Evolutionary conservation across 257 asterid genomes (phyloP).

Genomic region (Parsonsia alboflavescens): DNA sequence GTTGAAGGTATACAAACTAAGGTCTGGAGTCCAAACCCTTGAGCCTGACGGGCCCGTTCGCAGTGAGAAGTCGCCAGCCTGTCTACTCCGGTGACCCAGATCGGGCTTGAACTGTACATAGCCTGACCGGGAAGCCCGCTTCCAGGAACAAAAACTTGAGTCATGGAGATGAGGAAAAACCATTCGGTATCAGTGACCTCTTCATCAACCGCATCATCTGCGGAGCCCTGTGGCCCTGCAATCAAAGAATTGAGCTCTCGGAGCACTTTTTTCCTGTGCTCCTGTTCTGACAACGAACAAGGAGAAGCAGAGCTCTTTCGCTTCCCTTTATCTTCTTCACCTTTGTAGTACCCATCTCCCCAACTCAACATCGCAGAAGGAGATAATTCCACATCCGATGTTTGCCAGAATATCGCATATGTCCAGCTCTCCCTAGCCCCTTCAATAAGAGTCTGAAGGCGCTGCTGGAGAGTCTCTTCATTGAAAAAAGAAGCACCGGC

Average conservation of each 20-base stretch:
- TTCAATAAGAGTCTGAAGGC: slow-evolving; percentile 63
- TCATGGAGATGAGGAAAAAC: slow-evolving; percentile 84
- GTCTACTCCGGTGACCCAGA: slow-evolving; percentile 69
- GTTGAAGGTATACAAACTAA: slow-evolving; percentile 66
- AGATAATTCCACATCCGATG: slow-evolving; percentile 41
- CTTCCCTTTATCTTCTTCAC: slow-evolving; percentile 52
- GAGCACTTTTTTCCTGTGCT: slow-evolving; percentile 63
- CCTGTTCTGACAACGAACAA: slow-evolving; percentile 43
- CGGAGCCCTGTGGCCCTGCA: slow-evolving; percentile 39
- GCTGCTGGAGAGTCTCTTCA: slow-evolving; percentile 74
- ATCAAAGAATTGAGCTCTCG: slow-evolving; percentile 73
- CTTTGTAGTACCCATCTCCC: slow-evolving; percentile 88
- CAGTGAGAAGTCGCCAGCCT: slow-evolving; percentile 46
- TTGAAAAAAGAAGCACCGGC: slow-evolving; percentile 30
- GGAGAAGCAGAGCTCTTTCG: slow-evolving; percentile 36
- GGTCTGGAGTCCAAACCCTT: slow-evolving; percentile 61
- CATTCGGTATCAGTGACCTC: slow-evolving; percentile 90
- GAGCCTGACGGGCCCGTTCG: slow-evolving; percentile 73
- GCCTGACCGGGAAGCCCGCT: slow-evolving; percentile 90
- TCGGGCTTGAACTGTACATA: slow-evolving; percentile 46
- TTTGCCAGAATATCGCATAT: slow-evolving; percentile 90
- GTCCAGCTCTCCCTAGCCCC: slow-evolving; percentile 79
- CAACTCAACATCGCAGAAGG: slow-evolving; percentile 47
- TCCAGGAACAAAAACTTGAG: slow-evolving; percentile 61
- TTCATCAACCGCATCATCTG: slow-evolving; percentile 59